Conservation (phyloP, 768 basidiomycete genomes). For the Hypsizygus marmoreus region DNA sequence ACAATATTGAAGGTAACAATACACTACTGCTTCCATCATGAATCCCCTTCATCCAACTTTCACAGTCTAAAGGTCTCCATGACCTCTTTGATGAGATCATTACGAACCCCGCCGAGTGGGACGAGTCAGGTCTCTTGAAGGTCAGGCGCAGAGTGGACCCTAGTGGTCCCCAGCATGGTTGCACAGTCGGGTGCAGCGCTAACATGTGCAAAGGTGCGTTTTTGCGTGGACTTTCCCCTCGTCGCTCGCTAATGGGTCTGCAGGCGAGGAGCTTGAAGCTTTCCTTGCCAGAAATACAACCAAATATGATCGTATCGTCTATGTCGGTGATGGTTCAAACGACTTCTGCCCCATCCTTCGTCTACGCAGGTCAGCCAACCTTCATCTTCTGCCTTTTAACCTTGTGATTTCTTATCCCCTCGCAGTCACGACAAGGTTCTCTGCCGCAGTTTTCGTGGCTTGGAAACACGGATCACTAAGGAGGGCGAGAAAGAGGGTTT, state of each 20-base stretch:
- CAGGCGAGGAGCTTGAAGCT: constrained; percentile 90
- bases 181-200: constrained; percentile 84
- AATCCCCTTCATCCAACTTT: neutral
- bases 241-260: neutral
- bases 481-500: constrained; percentile 70
- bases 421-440: constrained; percentile 80
- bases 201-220: constrained; percentile 96
- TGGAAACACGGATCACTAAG: constrained; percentile 74
- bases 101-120: constrained; percentile 92
- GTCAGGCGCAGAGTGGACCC: constrained; percentile 79
- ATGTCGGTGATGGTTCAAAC: constrained; percentile 93
- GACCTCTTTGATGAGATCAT: constrained; percentile 80
- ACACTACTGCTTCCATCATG: neutral
- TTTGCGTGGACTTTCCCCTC: neutral
- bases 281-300: constrained; percentile 67
- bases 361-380: constrained; percentile 60
- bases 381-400: neutral
- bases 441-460: constrained; percentile 76
- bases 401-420: neutral
- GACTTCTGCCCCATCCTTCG: constrained; percentile 93
- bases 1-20: constrained; percentile 77
- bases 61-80: constrained; percentile 72
- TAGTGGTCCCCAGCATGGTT: constrained; percentile 75
- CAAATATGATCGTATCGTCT: constrained; percentile 76
- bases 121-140: constrained; percentile 66